A percentile compares a stretch with the other conserved stretches of the same genome.
Evolutionary conservation across 345 rosid genomes (phyloP).

Genomic region (Hibiscus trionum): DNA sequence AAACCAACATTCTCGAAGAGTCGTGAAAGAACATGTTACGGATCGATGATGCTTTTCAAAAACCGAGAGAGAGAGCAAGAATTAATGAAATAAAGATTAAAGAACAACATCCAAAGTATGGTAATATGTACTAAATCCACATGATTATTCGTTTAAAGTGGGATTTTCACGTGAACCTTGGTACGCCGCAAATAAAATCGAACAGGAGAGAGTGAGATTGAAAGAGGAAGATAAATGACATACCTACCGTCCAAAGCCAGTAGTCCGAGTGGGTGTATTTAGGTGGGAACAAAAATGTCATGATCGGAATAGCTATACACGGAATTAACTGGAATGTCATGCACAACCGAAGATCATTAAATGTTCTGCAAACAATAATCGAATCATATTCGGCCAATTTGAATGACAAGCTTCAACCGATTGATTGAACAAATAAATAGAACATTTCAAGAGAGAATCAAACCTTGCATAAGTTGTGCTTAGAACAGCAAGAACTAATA

Average conservation of each 20-base stretch:
- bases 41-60: neutral
- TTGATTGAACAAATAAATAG: neutral
- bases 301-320: constrained; percentile 51
- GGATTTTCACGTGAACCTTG: too few relatives aligned
- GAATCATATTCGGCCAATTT: constrained; percentile 21
- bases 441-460: constrained; percentile 12
- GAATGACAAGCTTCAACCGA: neutral
- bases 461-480: constrained; percentile 67
- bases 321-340: constrained; percentile 82
- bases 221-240: neutral
- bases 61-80: neutral
- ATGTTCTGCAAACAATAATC: constrained; percentile 78
- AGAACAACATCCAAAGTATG: neutral
- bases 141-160: too few relatives aligned
- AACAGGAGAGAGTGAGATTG: too few relatives aligned
- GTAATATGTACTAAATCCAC: neutral
- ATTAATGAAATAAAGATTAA: too few relatives aligned
- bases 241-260: constrained; percentile 81
- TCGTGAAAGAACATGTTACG: neutral
- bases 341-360: constrained; percentile 86
- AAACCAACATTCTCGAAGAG: neutral
- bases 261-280: constrained; percentile 66
- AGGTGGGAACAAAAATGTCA: constrained; percentile 55
- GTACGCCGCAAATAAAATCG: too few relatives aligned
- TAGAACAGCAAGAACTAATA: constrained; percentile 39